Base-by-base conservation (phyloP, 495 filamentous ascomycete species). In the Penicillium macrosclerotiorum region DNA sequence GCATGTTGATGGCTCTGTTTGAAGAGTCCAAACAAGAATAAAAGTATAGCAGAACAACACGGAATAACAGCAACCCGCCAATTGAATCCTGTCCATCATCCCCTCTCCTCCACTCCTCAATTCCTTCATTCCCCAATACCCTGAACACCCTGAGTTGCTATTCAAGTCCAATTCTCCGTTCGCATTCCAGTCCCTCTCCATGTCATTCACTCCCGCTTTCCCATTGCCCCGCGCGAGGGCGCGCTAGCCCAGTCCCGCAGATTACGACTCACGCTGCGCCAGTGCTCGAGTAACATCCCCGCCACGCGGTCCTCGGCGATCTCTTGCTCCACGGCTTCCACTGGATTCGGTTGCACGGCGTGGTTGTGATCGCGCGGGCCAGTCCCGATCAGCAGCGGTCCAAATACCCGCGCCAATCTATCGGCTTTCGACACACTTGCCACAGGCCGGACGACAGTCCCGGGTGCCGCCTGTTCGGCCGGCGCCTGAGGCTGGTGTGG, bases 291-390 rank as follows among this genome's bases (percentile, higher is more conserved):
- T 37, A 74, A 38, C 47, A 72, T 52, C 18, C 19, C 37, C 30
- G 55, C 58, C 26, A 73, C 65, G 17, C 57, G 56, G 37, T 60
- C 49, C 16, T 62, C 55, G 16, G 67, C 63, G n/a, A 67, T 48
- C 46, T 70, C 62, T 20, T 39, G 47, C 37, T 62, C 52, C 35
- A 65, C 54, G 8, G 54, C 13, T 36, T 38, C n/a, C n/a, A 18
- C 51, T 18, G 3, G 12, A 38, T 33, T n/a, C 17, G 20, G 27
- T 20, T 13, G 20, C 22, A 47, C 57, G 24, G 55, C 52, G 12
- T 36, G 47, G 23, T 29, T 51, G 12, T 36, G 47, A 24, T 29
- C 44, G 9, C 23, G 33, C 11, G 47, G 43, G 26, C 22, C 44
- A 18, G 24, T 30, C 17, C 57, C 57, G 9, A 55, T 58, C 24